These are phyloP conservation scores for Pleoardoris graminearum DNA, from an alignment of 2,329 filamentous ascomycete genomes.

Conservation along the genomic window DNA sequence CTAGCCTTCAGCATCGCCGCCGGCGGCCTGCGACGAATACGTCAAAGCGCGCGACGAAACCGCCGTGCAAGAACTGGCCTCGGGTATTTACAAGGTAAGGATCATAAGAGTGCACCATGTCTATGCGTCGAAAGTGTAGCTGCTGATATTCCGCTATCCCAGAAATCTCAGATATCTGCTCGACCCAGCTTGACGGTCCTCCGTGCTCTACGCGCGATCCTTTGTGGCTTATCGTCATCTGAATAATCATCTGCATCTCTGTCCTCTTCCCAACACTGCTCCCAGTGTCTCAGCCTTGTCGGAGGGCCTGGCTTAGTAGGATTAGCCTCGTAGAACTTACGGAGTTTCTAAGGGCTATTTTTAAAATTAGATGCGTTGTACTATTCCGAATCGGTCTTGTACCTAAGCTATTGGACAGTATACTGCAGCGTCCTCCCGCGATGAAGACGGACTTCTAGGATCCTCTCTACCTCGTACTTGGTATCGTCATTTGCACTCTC, in stretches of 20 bases:
- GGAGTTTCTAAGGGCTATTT: slow-evolving; percentile 14
- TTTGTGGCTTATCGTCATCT: slow-evolving; percentile 9
- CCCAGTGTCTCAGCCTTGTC: slow-evolving; percentile 7
- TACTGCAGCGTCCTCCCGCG: slow-evolving; percentile 11
- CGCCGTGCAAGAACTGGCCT: slow-evolving; percentile 3
- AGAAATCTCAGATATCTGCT: not conserved
- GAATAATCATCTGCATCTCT: slow-evolving; percentile 5
- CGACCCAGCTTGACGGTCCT: slow-evolving; percentile 34
- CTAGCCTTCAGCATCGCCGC: slow-evolving; percentile 13
- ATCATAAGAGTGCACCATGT: too few species aligned
- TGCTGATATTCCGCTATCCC: too few species aligned
- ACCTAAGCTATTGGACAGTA: slow-evolving; percentile 13
- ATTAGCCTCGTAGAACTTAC: slow-evolving; percentile 9
- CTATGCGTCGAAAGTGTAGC: too few species aligned
- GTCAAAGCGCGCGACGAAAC: not conserved
- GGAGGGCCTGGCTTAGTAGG: slow-evolving; percentile 10
- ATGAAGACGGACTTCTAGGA: slow-evolving; percentile 21
- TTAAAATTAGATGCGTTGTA: slow-evolving; percentile 18
- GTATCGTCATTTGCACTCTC: not conserved
- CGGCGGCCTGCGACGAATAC: slow-evolving; percentile 4
- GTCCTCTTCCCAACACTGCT: slow-evolving; percentile 10
- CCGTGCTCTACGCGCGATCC: not conserved
- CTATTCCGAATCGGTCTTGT: slow-evolving; percentile 12
- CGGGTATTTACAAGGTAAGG: not conserved
- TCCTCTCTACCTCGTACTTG: slow-evolving; percentile 10